Evolutionary conservation across 352 stramenopile genomes (phyloP), one percentile per base, ranked within the genome.

Genomic region (Blastocystis sp.): DNA sequence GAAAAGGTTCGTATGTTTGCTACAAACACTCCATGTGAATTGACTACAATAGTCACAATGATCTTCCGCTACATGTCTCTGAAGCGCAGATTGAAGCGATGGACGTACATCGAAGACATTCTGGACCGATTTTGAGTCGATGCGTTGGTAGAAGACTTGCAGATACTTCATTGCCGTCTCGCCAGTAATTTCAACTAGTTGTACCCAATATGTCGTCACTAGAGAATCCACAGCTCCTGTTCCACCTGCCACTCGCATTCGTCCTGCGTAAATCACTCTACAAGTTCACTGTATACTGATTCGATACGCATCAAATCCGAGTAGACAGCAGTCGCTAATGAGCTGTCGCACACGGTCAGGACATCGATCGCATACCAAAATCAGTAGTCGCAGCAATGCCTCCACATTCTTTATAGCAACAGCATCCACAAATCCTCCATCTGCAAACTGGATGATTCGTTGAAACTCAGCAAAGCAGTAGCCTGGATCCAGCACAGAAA

Each of bases 1-100:
- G 53, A 64, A 88, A 84, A 55, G 73, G 73, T 26, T 80, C n/a
- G 70, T 80, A 45, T 20, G 13, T 23, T 26, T 68, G 9, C 9
- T 18, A n/a, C 50, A 59, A 59, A 59, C 50, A 59, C 50, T n/a
- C 50, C 11, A 59, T n/a, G 11, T n/a, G 50, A 59, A 59, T 59
- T 13, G 20, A n/a, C 20, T 13, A 59, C 50, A 59, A 59, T n/a
- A 59, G 11, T 59, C 50, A 59, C 50, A 59, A 59, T 59, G 50
- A 59, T 59, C 50, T 68, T 68, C 59, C 34, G 9, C 1, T 23
- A 26, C 20, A 39, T 68, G 59, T 2, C 11, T 68, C 26, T 26
- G 26, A 3, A 37, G 59, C 59, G 59, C 26, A 9, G 15, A 68
- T 26, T 68, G 59, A 0, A 68, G 59, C 20, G 59, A 23, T 13